Evolutionary conservation across 2,329 filamentous ascomycete species (phyloP).

Genomic region (Pyrenochaeta sp.): DNA sequence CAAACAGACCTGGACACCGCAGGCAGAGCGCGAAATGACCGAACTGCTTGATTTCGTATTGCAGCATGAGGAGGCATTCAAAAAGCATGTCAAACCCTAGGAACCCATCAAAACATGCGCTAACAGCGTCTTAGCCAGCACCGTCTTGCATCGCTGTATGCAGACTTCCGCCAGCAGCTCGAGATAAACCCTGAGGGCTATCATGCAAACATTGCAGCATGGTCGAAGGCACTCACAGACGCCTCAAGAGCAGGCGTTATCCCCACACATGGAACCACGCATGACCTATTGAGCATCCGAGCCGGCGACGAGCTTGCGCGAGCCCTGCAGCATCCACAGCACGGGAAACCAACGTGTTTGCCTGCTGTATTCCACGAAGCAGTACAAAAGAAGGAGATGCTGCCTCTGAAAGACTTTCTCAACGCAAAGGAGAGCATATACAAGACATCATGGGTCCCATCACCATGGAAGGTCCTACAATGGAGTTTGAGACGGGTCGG

Average conservation of each 20-base stretch:
- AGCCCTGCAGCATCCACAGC: slow-evolving; percentile 77
- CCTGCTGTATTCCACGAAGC: slow-evolving; percentile 81
- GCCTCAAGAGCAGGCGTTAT: slow-evolving; percentile 71
- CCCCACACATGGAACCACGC: slow-evolving; percentile 48
- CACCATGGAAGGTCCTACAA: slow-evolving; percentile 73
- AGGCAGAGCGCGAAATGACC: slow-evolving; percentile 58
- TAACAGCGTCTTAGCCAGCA: slow-evolving; percentile 59
- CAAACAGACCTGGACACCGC: slow-evolving; percentile 24
- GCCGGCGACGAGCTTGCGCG: slow-evolving; percentile 70
- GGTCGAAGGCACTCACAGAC: slow-evolving; percentile 76
- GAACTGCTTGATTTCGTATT: slow-evolving; percentile 70
- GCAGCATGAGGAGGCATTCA: slow-evolving; percentile 58
- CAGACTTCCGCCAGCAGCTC: slow-evolving; percentile 79
- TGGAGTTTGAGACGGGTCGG: slow-evolving; percentile 77
- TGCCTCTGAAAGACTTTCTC: slow-evolving; percentile 75
- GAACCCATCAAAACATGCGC: too few relatives aligned
- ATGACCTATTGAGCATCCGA: slow-evolving; percentile 59
- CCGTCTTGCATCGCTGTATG: slow-evolving; percentile 85
- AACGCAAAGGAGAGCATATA: slow-evolving; percentile 74
- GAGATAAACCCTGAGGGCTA: slow-evolving; percentile 86
- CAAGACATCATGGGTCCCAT: slow-evolving; percentile 70
- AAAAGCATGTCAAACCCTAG: slow-evolving; percentile 48
- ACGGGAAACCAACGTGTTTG: slow-evolving; percentile 81
- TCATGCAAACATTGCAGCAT: slow-evolving; percentile 78
- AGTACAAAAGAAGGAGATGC: slow-evolving; percentile 70